These are phyloP conservation scores for Monilinia fructigena DNA, from an alignment of 2,329 filamentous ascomycete genomes.

Conservation along the genomic window DNA sequence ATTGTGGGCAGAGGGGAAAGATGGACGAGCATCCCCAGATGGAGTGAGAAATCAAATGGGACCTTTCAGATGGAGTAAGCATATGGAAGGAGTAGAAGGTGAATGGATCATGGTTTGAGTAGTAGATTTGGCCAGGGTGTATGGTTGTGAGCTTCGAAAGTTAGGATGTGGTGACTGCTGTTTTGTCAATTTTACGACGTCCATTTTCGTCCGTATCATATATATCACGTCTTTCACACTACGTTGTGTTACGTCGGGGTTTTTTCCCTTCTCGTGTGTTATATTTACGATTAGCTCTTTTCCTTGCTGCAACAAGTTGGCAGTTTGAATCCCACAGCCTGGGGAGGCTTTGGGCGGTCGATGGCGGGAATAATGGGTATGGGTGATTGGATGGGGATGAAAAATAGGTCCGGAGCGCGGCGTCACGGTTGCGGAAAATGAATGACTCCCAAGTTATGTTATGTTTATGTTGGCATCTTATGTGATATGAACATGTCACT, in stretches of 20 bases:
- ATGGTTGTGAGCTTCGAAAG: background rate
- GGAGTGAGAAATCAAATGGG: constrained; percentile 22
- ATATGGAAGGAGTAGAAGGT: constrained; percentile 49
- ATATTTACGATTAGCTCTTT: background rate
- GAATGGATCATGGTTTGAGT: constrained; percentile 67
- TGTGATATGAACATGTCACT: constrained; percentile 14
- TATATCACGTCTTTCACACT: background rate
- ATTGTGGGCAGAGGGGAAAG: constrained; percentile 59
- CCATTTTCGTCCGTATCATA: background rate
- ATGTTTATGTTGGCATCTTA: background rate
- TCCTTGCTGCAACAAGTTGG: background rate
- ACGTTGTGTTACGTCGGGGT: background rate
- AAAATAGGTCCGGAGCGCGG: background rate
- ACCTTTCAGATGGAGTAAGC: constrained; percentile 37
- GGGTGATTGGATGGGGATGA: background rate
- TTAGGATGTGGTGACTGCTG: background rate
- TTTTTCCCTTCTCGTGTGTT: background rate
- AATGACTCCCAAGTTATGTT: background rate
- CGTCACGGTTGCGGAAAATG: constrained; percentile 5
- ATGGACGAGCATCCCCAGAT: constrained; percentile 22
- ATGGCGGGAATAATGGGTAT: constrained; percentile 2
- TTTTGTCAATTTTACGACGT: constrained; percentile 6
- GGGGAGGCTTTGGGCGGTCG: background rate
- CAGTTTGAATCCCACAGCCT: background rate
- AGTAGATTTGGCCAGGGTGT: background rate